Percentiles rank a stretch among this genome's conserved stretches.
These are phyloP conservation scores for Colletotrichum ledebouriae DNA, from an alignment of 2,329 filamentous ascomycete genomes.

Conservation along the genomic window DNA sequence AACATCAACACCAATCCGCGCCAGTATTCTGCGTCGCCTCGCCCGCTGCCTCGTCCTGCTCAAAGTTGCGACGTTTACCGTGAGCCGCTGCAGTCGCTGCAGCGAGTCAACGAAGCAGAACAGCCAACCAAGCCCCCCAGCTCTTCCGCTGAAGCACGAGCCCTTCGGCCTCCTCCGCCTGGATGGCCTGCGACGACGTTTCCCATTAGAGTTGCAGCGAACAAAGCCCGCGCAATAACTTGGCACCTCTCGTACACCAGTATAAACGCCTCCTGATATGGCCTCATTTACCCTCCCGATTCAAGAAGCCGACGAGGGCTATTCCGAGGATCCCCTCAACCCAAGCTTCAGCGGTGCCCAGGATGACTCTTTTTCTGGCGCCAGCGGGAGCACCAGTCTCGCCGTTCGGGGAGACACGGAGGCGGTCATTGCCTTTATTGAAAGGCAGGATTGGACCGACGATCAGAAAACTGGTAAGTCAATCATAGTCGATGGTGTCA, in stretches of 20 bases:
- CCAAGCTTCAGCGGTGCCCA: constrained; percentile 51
- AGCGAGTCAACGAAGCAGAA: neutral
- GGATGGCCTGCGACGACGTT: constrained; percentile 36
- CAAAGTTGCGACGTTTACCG: neutral
- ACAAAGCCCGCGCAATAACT: constrained; percentile 19
- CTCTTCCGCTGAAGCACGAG: constrained; percentile 26
- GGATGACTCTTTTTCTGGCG: constrained; percentile 46
- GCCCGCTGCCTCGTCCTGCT: neutral
- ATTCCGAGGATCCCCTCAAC: constrained; percentile 80
- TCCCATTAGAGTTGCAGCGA: constrained; percentile 27
- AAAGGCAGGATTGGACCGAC: constrained; percentile 12
- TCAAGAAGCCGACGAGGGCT: constrained; percentile 83
- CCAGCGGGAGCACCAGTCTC: constrained; percentile 43
- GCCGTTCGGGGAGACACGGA: neutral
- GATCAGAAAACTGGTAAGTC: constrained; percentile 60
- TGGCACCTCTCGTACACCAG: neutral
- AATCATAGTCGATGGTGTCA: too few species aligned
- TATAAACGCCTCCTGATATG: constrained; percentile 22
- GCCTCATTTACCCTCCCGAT: constrained; percentile 49
- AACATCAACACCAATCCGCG: constrained; percentile 5
- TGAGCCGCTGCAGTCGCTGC: neutral
- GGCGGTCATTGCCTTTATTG: neutral
- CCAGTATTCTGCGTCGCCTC: neutral
- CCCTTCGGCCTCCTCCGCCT: constrained; percentile 25
- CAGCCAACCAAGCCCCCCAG: neutral